phyloP scores from a whole-genome alignment of 129 eudicot species.

The Kitagawia praeruptora region DNA sequence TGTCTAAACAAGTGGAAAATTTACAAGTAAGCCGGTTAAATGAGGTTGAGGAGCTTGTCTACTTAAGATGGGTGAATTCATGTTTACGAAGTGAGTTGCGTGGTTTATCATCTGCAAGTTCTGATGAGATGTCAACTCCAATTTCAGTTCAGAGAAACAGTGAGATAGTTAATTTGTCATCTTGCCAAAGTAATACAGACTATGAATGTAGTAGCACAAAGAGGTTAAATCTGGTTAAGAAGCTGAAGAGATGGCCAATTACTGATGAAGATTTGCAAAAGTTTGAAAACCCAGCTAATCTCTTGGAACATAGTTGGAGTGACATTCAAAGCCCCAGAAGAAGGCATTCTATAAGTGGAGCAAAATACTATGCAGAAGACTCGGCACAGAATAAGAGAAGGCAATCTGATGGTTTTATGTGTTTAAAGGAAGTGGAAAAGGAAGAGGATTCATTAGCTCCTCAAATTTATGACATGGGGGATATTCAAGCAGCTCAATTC shows the following conservation, averaged over 20 bases:
- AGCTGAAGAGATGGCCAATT: slow-evolving; percentile 68
- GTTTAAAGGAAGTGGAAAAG: slow-evolving; percentile 42
- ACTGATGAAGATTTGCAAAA: slow-evolving; percentile 52
- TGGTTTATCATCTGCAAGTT: slow-evolving; percentile 19
- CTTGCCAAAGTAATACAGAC: slow-evolving; percentile 37
- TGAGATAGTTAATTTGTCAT: slow-evolving; percentile 26
- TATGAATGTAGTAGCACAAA: slow-evolving; percentile 38
- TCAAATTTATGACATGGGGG: slow-evolving; percentile 32
- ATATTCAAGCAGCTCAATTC: slow-evolving; percentile 32
- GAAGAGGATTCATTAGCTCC: slow-evolving; percentile 21
- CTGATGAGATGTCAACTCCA: slow-evolving; percentile 39
- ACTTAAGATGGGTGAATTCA: slow-evolving; percentile 83
- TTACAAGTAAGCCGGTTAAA: slow-evolving; percentile 75
- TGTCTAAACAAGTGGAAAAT: slow-evolving; percentile 86
- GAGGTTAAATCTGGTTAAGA: slow-evolving; percentile 45
- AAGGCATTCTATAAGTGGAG: slow-evolving; percentile 79
- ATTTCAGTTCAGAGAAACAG: slow-evolving; percentile 25
- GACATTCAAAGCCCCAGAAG: slow-evolving; percentile 36
- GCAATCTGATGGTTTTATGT: slow-evolving; percentile 73
- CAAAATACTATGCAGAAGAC: slow-evolving; percentile 49
- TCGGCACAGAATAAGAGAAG: slow-evolving; percentile 41
- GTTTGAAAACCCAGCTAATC: slow-evolving; percentile 23
- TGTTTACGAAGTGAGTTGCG: slow-evolving; percentile 70
- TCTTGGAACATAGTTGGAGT: slow-evolving; percentile 36
- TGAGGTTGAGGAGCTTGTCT: slow-evolving; percentile 90